These are phyloP conservation scores for Crataegus laevigata DNA, from an alignment of 306 rosid genomes.

Conservation along the genomic window DNA sequence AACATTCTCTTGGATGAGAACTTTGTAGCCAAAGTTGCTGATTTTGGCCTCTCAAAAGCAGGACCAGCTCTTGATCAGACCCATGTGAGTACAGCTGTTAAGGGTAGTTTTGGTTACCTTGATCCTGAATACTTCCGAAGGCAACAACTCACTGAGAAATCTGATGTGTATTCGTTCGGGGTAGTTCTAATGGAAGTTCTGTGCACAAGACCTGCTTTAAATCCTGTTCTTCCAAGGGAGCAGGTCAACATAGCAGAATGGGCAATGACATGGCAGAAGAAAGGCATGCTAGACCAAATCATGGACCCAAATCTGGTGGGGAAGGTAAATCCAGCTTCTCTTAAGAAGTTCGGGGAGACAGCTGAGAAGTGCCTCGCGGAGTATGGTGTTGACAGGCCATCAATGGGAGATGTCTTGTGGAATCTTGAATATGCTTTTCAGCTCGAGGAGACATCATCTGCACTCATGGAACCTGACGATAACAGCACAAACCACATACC, in stretches of 20 bases:
- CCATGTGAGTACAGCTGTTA: constrained; percentile 96
- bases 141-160: constrained; percentile 97
- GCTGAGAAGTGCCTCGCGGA: constrained; percentile 95
- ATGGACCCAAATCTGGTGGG: constrained; percentile 84
- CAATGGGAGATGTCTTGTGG: constrained; percentile 97
- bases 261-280: constrained; percentile 95
- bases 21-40: constrained; percentile 94
- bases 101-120: constrained; percentile 96
- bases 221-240: constrained; percentile 93
- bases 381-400: constrained; percentile 89
- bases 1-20: constrained; percentile 92
- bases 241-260: constrained; percentile 98
- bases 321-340: constrained; percentile 78
- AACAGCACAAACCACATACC: constrained; percentile 92
- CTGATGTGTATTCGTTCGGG: constrained; percentile 95
- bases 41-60: constrained; percentile 90
- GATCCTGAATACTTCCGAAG: constrained; percentile 96
- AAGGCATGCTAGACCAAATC: constrained; percentile 93
- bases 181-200: constrained; percentile 95
- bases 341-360: constrained; percentile 89
- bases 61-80: constrained; percentile 98
- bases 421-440: constrained; percentile 90
- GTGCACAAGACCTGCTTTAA: constrained; percentile 94
- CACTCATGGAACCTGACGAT: constrained; percentile 82
- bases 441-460: constrained; percentile 81